Base-by-base conservation (phyloP, 306 rosid genomes). In the Rubus parviflorus region DNA sequence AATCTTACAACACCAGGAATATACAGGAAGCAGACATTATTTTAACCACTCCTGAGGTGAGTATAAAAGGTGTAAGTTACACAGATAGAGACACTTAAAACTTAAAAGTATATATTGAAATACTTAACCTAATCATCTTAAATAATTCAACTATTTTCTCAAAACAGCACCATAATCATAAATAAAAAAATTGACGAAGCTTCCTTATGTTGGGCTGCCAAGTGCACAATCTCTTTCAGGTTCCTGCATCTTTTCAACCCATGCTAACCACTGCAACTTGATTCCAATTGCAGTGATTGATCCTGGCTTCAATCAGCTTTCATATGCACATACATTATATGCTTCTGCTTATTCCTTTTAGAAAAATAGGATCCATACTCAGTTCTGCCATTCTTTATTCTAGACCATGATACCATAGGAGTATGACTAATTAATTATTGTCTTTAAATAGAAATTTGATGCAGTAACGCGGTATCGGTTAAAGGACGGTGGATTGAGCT, bases 11-110 rank as follows among this genome's bases (percentile, higher is more conserved):
- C 74, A 43, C 84, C 62, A 89, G 82, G 83, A 89, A 88, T 78
- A 86, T 92, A 74, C 92, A 85, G 64, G 98, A 92, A 74, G 97
- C 97, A 37, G 98, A 92, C 82, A 94, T 94, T 72, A 87, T 94
- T 82, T 84, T 94, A 81, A 94, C 98, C 64, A 94, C 98, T 83
- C 97, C 97, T 57, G 97, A 94, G 95, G 97, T 90, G 70, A 79
- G 92, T 80, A 81, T 9, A 9, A 71, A 25, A 66, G 48, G 38
- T 52, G 46, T 25, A 19, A 45, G 6, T 22, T 62, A 22, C 66
- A 64, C 45, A 52, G 15, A 38, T 53, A 53, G 16, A 37, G 35
- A 72, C 2, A 51, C 6, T 37, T 19, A 2, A 17, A 48, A 70
- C 23, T 23, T 30, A 7, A 30, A 48, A 48, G 10, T 51, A 49